phyloP scores from a whole-genome alignment of 371 early-diverging fungal genomes.

The Mucor lusitanicus region DNA sequence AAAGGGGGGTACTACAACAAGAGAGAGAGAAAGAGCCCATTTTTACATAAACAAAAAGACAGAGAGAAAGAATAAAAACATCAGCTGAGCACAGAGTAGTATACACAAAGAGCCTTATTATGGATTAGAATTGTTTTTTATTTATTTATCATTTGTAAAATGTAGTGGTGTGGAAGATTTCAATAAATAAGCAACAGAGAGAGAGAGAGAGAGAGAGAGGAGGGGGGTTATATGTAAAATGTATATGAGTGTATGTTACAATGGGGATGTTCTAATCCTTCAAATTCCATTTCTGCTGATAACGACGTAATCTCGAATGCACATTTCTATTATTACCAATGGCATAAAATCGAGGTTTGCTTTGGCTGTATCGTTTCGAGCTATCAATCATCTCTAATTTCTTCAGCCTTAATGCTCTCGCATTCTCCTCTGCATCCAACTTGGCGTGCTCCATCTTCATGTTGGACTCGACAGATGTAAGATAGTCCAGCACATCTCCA shows the following conservation, averaged over 20 bases:
- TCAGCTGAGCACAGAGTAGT: neutral
- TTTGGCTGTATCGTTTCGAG: neutral
- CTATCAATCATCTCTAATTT: conserved; percentile 15
- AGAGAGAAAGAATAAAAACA: neutral
- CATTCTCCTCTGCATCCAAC: conserved; percentile 11
- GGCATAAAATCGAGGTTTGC: conserved; percentile 8
- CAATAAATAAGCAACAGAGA: neutral
- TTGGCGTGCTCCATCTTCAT: conserved; percentile 20
- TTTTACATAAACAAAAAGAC: neutral
- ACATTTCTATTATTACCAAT: conserved; percentile 9
- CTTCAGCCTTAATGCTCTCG: conserved; percentile 12
- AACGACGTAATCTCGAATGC: conserved; percentile 16
- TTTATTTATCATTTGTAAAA: neutral
- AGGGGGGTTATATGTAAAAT: neutral
- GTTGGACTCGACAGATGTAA: conserved; percentile 36
- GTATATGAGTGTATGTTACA: neutral
- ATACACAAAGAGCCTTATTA: neutral
- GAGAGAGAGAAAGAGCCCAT: neutral
- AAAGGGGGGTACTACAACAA: neutral
- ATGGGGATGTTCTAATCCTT: neutral
- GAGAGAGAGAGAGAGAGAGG: conserved; percentile 2
- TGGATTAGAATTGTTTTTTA: neutral
- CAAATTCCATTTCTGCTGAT: conserved; percentile 7
- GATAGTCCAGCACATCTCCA: conserved; percentile 41
- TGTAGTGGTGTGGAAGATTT: neutral